A percentile compares a stretch with the other conserved stretches of the same genome.
phyloP scores from a whole-genome alignment of 129 eudicot genomes.

The Centella asiatica region DNA sequence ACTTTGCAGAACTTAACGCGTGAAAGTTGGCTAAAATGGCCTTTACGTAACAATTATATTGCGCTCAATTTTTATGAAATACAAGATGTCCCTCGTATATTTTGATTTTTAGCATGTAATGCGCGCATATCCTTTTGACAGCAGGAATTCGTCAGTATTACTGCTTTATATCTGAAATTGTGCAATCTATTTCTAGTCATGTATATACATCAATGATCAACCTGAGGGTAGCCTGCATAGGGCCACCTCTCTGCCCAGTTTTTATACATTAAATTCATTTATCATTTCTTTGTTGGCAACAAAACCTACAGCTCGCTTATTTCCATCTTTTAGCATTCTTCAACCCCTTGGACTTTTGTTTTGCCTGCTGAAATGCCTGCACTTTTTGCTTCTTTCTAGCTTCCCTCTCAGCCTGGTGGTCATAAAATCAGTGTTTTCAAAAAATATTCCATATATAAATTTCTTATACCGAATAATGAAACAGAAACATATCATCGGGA shows the following conservation, averaged over 20 bases:
- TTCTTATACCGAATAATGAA: neutral
- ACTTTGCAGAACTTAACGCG: no score
- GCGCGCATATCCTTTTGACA: neutral
- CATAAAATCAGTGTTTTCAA: neutral
- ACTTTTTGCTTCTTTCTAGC: constrained; percentile 91
- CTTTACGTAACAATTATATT: neutral
- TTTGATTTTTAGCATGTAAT: no score
- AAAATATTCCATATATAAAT: neutral
- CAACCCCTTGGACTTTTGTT: constrained; percentile 63
- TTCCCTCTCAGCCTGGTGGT: constrained; percentile 77
- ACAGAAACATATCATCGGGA: neutral
- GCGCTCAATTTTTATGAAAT: neutral
- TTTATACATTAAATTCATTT: neutral
- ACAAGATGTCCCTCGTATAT: neutral
- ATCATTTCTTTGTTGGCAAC: neutral
- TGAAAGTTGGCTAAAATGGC: neutral
- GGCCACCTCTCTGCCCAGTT: neutral
- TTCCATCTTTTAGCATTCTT: constrained; percentile 95
- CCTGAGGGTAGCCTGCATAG: neutral
- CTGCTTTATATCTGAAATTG: neutral
- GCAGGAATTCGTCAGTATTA: neutral
- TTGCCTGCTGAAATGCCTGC: constrained; percentile 91
- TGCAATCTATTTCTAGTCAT: constrained; percentile 3
- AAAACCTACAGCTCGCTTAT: constrained; percentile 10
- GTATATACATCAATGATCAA: neutral